Evolutionary conservation across 1,284 basidiomycete species (phyloP), one percentile per base, ranked within the genome.

Genomic region (Heliocybe sulcata): DNA sequence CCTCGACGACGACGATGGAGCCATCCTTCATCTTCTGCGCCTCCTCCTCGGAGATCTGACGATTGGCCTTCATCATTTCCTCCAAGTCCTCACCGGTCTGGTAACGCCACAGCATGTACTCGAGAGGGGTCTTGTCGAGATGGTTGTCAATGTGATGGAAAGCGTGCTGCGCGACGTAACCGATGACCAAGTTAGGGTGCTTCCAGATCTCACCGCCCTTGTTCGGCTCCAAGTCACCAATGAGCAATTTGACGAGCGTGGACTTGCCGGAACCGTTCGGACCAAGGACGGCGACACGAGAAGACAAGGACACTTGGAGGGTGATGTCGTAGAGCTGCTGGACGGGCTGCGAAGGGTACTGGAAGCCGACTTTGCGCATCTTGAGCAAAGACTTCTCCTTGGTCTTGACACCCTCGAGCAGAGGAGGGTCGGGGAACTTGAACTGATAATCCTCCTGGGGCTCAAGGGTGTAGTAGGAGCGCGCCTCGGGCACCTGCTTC

Each of bases 21-120:
- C 95, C 94, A 67, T 98, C 94, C 81, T 95, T 93, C 95, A 98
- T 98, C 85, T 94, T 97, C 79, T 91, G 76, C 65, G 80, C 76
- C 74, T 98, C 94, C 72, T 92, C 94, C 62, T 89, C 92, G 62
- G 83, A 77, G 71, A 98, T 89, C 73, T 88, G 80, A 63, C 94
- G 91, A 72, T 75, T 87, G 56, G 90, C 93, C 82, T 97, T 97
- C 76, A 74, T 77, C 82, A 98, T 85, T 80, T 98, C 94, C 78
- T 98, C 94, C 69, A 97, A 75, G 80, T 98, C 94, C 75, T 98
- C 94, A 73, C 94, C 94, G 58, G 94, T 98, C 83, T 98, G 94
- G 85, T 98, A 98, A 77, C 94, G 94, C 92, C 94, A 96, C 64
- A 97, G 79, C 90, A 98, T 94, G 85, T 98, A 98, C 78, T 98